Base-by-base conservation (phyloP, 2,329 filamentous ascomycete species). In the Ceratocystis harringtonii region DNA sequence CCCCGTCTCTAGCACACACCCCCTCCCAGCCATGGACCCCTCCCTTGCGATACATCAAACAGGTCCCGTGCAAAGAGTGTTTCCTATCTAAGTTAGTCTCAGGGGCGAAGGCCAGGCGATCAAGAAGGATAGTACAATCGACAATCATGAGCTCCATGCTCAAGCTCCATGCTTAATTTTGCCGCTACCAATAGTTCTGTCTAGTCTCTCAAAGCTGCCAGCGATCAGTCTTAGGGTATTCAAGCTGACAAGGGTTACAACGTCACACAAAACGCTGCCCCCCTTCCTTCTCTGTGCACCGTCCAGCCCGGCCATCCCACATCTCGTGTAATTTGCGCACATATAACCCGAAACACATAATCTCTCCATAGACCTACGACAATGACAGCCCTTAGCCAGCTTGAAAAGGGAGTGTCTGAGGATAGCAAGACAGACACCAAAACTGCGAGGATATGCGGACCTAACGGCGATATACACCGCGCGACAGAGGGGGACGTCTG, bases 71-170 rank as follows among this genome's bases (percentile, higher is more conserved):
- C 55, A 36, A 19, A 36, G 28, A 36, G 55, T 5, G 28, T 64
- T 64, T 64, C 63, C 63, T 64, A 30, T 58, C 52, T 7, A 19
- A 44, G 63, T 64, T 60, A 64, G 63, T 15, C 43, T 57, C 63
- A 64, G 63, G 63, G 62, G 63, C 25, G 43, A 19, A 28, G 36
- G 60, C 44, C 12, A 5, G 7, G 7, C 28, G 32, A 8, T 30
- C 3, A 36, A n/a, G 32, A 30, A 52, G 8, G 8, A 58, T n/a
- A 58, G 8, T 1, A 32, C 52, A 36, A 32, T 32, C 28, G 55
- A 19, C 3, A 28, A 52, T 7, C 12, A 10, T 12, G 55, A 30
- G 36, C 36, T 19, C 32, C 19, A 41, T 41, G 36, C 36, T 41
- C 22, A 22, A 22, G 36, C 36, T 19, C 32, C 19, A 41, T 41